These are phyloP conservation scores for Populus davidiana DNA, from an alignment of 345 rosid species.

Conservation along the genomic window DNA sequence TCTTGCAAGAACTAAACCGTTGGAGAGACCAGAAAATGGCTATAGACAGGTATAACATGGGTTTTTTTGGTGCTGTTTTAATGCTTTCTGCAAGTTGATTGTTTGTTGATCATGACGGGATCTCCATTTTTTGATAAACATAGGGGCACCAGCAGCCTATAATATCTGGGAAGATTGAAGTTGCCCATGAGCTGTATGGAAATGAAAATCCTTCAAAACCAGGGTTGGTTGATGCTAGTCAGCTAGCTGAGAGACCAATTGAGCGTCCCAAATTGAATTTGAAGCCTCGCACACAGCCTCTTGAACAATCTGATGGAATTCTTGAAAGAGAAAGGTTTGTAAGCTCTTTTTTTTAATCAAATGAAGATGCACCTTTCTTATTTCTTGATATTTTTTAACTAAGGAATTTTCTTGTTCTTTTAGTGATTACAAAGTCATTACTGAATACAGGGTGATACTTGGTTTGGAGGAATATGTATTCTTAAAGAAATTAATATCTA, in stretches of 20 bases:
- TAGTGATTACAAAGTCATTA: no score
- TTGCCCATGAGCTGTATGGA: background rate
- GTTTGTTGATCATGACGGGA: background rate
- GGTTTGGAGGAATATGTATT: background rate
- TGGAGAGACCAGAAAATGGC: conserved; percentile 5
- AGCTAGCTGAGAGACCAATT: background rate
- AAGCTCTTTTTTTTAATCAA: background rate
- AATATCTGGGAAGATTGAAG: background rate
- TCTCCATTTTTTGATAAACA: background rate
- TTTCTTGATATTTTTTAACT: no score
- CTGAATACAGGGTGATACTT: background rate
- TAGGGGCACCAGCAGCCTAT: conserved; percentile 6
- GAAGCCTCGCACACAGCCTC: conserved; percentile 26
- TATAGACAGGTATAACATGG: conserved; percentile 16
- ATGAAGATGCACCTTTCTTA: background rate
- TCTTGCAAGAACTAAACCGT: conserved; percentile 1
- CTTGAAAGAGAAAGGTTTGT: conserved; percentile 16
- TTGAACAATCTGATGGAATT: conserved; percentile 20
- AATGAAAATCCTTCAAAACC: conserved; percentile 8
- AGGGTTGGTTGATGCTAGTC: conserved; percentile 6
- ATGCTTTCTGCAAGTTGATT: background rate
- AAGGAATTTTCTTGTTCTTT: no score
- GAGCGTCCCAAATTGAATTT: conserved; percentile 31
- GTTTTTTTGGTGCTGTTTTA: background rate
- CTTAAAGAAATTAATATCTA: background rate